These are phyloP conservation scores for Meyerozyma elateridarum DNA, from an alignment of 1,139 yeast species.

Conservation along the genomic window DNA sequence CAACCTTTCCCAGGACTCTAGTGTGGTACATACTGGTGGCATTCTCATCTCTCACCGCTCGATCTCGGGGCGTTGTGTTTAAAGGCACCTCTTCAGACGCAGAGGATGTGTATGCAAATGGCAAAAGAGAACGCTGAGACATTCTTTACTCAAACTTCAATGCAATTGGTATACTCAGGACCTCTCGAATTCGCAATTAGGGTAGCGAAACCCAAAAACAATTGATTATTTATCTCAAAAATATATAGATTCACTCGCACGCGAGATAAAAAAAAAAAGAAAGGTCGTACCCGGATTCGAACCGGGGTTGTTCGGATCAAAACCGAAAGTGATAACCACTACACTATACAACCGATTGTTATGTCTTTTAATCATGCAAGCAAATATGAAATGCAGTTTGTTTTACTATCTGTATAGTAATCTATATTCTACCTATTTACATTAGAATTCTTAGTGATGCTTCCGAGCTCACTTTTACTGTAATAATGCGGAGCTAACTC, in stretches of 20 bases:
- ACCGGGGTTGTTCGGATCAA: slow-evolving; percentile 85
- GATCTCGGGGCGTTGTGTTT: slow-evolving; percentile 33
- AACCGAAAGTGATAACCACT: slow-evolving; percentile 50
- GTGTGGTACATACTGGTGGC: slow-evolving; percentile 37
- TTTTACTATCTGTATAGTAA: too few species aligned
- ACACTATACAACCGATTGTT: slow-evolving; percentile 40
- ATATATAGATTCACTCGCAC: too few species aligned
- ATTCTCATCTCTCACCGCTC: slow-evolving; percentile 34
- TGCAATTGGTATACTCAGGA: too few species aligned
- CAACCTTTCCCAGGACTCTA: slow-evolving; percentile 13
- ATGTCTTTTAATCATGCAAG: neutral
- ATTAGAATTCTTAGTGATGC: too few species aligned
- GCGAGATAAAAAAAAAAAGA: too few species aligned
- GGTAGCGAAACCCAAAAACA: too few species aligned
- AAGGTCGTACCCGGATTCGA: slow-evolving; percentile 94
- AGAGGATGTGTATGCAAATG: slow-evolving; percentile 39
- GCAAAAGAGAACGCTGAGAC: slow-evolving; percentile 35
- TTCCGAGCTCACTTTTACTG: slow-evolving; percentile 16
- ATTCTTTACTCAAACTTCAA: slow-evolving; percentile 33
- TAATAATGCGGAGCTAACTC: slow-evolving; percentile 25
- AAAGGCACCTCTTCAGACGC: slow-evolving; percentile 23
- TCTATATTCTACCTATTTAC: too few species aligned
- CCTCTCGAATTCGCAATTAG: too few species aligned
- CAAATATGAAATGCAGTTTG: too few species aligned
- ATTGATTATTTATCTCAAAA: too few species aligned